Conservation (phyloP, 2,329 filamentous ascomycete genomes). For the Aureobasidium lini region DNA sequence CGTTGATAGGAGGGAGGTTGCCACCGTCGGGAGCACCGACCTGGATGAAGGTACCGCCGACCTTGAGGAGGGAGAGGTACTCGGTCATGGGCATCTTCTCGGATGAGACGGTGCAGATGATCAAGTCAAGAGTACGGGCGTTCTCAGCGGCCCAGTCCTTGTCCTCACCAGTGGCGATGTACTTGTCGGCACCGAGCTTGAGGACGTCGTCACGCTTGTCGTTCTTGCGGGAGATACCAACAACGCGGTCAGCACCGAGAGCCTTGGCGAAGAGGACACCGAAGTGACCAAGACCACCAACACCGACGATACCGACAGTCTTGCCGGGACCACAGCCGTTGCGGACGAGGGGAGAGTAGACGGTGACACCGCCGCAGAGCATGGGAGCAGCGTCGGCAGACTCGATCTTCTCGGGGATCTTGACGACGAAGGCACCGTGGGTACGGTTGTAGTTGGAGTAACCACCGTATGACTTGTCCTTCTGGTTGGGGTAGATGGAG, state of each 20-base stretch:
- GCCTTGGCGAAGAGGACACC: constrained; percentile 62
- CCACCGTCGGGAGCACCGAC: constrained; percentile 55
- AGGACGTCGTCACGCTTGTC: constrained; percentile 52
- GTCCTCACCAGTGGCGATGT: constrained; percentile 50
- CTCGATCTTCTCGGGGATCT: constrained; percentile 43
- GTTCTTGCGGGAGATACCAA: constrained; percentile 54
- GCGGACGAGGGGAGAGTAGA: constrained; percentile 59
- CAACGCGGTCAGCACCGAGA: constrained; percentile 57
- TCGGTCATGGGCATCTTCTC: constrained; percentile 54
- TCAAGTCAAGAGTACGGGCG: constrained; percentile 46
- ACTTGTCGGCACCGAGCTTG: constrained; percentile 52
- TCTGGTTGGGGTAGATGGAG: constrained; percentile 23
- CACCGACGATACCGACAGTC: constrained; percentile 61
- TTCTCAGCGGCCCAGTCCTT: constrained; percentile 50
- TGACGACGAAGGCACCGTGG: constrained; percentile 49
- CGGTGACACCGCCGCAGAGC: constrained; percentile 68
- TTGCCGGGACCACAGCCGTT: constrained; percentile 62
- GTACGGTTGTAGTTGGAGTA: constrained; percentile 49
- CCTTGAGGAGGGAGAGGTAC: constrained; percentile 53
- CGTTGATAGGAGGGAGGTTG: constrained; percentile 44
- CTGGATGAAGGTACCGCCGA: constrained; percentile 55
- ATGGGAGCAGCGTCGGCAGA: constrained; percentile 55
- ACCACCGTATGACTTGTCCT: constrained; percentile 58
- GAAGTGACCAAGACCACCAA: constrained; percentile 64
- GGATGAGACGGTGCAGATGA: constrained; percentile 50